Evolutionary conservation across 2,329 filamentous ascomycete species (phyloP), one percentile per base, ranked within the genome.

Genomic region (Colletotrichum paranaense): DNA sequence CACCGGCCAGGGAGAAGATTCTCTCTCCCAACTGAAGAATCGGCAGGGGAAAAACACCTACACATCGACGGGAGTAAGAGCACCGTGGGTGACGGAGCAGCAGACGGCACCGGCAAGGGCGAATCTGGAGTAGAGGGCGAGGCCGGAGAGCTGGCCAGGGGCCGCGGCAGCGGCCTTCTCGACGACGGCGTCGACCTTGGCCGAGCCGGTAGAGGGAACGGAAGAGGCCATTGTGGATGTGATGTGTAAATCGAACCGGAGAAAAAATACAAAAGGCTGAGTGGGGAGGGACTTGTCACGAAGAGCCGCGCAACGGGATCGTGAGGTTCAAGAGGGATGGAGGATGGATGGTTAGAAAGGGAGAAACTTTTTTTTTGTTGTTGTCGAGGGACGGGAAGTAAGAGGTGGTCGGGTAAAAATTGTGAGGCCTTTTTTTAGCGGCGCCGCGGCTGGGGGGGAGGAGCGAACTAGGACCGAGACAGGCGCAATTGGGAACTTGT

Each of bases 51-150:
- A 24, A 42, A 63, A 68, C 55, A 94, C 96, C 86, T 97, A 98
- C 96, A 99, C 97, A 94, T 99, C 97, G 86, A 99, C 95, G 83
- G 97, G 97, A 79, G 97, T 99, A 81, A 98, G 92, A 82, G 90
- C 93, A 86, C 96, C 97, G 91, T 99, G 97, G 83, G 97, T 99
- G 88, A 98, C 88, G 80, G 95, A 97, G 88, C 97, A 99, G 92
- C 97, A 98, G 89, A 98, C 88, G 80, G 97, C 97, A 88, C 97
- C 97, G 81, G 97, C 95, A 81, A 99, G 93, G 87, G 97, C 96
- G 89, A 98, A 98, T 87, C 95, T 92, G 81, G 94, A 94, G 92
- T 98, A 98, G 80, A 99, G 94, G 74, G 84, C 88, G 78, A 95
- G 5, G 77, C 87, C 87, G 76, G 82, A 82, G 75, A 85, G 83